phyloP scores from a whole-genome alignment of 805 yeast species.

The Candida schatavii region DNA sequence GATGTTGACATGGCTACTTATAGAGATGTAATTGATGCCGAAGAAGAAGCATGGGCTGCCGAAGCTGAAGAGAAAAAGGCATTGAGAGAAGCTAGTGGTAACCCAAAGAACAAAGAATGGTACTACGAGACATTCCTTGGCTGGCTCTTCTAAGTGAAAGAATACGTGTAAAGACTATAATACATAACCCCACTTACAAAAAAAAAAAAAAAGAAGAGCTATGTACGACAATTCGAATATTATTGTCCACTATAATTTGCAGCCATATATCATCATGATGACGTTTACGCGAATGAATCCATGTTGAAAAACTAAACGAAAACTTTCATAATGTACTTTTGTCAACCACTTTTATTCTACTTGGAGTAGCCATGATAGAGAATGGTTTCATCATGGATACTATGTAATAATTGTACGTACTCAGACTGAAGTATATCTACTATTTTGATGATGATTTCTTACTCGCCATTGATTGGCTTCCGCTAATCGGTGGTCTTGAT shows the following conservation, averaged over 20 bases:
- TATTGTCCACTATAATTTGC: no score
- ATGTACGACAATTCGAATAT: no score
- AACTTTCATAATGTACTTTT: no score
- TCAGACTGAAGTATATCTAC: neutral
- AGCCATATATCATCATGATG: no score
- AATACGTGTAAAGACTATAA: no score
- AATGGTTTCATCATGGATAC: no score
- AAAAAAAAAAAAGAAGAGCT: no score
- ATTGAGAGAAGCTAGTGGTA: constrained; percentile 40
- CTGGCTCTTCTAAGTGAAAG: constrained; percentile 49
- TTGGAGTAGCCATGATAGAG: no score
- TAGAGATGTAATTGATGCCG: constrained; percentile 54
- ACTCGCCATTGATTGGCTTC: constrained; percentile 12
- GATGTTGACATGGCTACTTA: constrained; percentile 63
- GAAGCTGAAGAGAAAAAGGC: constrained; percentile 34
- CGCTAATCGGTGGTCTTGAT: constrained; percentile 14
- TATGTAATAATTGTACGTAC: constrained; percentile 1
- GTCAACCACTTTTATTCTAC: no score
- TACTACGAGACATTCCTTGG: constrained; percentile 48
- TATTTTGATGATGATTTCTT: constrained; percentile 22
- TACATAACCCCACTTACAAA: no score
- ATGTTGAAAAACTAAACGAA: no score
- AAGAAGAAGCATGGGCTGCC: constrained; percentile 40
- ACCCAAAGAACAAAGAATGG: constrained; percentile 44
- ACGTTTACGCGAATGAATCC: no score